Base-by-base conservation (phyloP, 768 basidiomycete genomes). In the Asterophora lycoperdoides region DNA sequence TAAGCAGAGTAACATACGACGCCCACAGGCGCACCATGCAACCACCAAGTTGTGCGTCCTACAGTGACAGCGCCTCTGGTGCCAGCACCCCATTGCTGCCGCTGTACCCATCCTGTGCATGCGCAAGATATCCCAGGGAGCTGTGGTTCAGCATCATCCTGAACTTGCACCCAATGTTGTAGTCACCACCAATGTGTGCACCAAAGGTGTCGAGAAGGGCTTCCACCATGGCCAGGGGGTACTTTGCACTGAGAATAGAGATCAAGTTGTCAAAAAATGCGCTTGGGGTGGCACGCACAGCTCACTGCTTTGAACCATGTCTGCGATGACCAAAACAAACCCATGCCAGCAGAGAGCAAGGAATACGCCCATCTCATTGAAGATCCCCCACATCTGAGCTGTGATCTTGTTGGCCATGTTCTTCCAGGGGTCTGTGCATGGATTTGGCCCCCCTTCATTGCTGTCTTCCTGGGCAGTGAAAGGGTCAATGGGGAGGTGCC, bases 241-340 rank as follows among this genome's bases (percentile, higher is more conserved):
- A 64, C 29, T 63, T 60, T 20, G 62, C 48, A 1, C 61, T 48
- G 29, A 10, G 29, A 10, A 10, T 29, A n/a, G 10, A 5, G 15
- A 1, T 30, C 58, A 28, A 14, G n/a, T n/a, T n/a, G n/a, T 13
- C 13, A 13, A 45, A 10, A 35, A 10, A 8, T 35, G 8, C 8
- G 36, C 2, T 20, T n/a, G n/a, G n/a, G n/a, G n/a, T n/a, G n/a
- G n/a, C 5, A 59, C 58, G 29, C 37, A 65, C 62, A 60, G 47
- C 35, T 67, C 62, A 1, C 65, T 60, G 36, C 65, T 67, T 11
- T 47, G 44, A 5, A 66, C 59, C 64, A 63, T 68, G 44, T 62
- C 62, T 10, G 48, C 52, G 1, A 63, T 33, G 2, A 58, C 39
- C 0, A 66, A 43, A 0, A 60, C 55, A 40, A 61, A 60, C 0